Evolutionary conservation across 305 asterid genomes (phyloP), one percentile per base, ranked within the genome.

Genomic region (Solanum hybrid): DNA sequence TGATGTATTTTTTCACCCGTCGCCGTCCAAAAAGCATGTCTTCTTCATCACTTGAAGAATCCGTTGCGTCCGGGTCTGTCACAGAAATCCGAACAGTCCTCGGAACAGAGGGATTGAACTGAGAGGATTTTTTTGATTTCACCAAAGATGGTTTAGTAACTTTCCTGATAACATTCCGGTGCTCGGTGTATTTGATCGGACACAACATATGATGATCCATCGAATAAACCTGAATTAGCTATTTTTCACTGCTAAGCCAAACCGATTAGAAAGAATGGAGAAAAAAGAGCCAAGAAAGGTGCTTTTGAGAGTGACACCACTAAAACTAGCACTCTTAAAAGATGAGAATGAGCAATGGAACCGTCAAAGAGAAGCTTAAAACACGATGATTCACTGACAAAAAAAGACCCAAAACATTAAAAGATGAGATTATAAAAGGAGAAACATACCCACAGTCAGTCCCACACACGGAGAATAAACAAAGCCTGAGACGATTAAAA

Each of bases 11-110:
- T 92, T 90, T 95, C 38, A 95, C 94, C 3, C 97, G 88, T 10
- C 87, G 94, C 36, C 94, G 46, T 27, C 89, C 89, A 40, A 93
- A 94, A 16, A 93, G 92, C 82, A 87, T 87, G 34, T 91, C 93
- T 20, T 93, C 98, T 24, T 94, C 97, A 22, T 94, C 98, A 24
- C 95, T 86, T 3, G 95, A 93, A 3, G 98, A 95, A 73, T 95
- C 98, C 0, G 97, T 94, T 13, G 96, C 98, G 86, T 95, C 93
- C 0, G 97, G 94, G 90, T 95, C 97, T 2, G 95, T 94, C 0
- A 94, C 95, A 0, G 93, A 87, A 9, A 95, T 91, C 16, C 95
- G 89, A 5, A 95, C 94, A 1, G 94, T 91, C 86, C 77, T 93
- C 1, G 95, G 95, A 36, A 27, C 27, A 29, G 6, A 34, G 7